Evolutionary conservation across 768 basidiomycete genomes (phyloP).

Genomic region (Cystofilobasidium macerans): DNA sequence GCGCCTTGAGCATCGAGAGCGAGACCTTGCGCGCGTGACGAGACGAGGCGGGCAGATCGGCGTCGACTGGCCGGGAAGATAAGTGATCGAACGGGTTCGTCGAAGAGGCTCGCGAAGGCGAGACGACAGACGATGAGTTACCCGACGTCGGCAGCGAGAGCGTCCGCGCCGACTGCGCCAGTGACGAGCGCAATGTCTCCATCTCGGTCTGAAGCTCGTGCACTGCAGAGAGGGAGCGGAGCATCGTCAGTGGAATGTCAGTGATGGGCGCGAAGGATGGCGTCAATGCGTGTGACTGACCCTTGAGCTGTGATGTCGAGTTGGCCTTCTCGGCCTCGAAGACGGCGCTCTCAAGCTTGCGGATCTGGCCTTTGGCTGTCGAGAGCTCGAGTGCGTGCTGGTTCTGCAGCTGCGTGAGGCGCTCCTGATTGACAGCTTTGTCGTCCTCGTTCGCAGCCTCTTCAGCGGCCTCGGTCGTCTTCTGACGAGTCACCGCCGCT

Average conservation of each 20-base stretch:
- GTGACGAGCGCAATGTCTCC: not conserved
- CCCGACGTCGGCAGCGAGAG: slow-evolving; percentile 19
- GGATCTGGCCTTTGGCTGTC: slow-evolving; percentile 63
- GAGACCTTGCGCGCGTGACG: slow-evolving; percentile 72
- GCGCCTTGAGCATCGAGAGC: slow-evolving; percentile 78
- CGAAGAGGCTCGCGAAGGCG: slow-evolving; percentile 32
- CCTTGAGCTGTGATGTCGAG: not conserved
- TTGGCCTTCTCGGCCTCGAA: slow-evolving; percentile 47
- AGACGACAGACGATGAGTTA: slow-evolving; percentile 36
- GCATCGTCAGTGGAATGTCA: too few species aligned
- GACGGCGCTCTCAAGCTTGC: slow-evolving; percentile 58
- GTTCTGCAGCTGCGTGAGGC: slow-evolving; percentile 50
- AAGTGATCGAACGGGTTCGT: slow-evolving; percentile 35
- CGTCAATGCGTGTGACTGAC: slow-evolving; percentile 32
- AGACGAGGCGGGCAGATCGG: slow-evolving; percentile 60
- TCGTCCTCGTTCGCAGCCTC: slow-evolving; percentile 58
- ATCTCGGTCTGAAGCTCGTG: slow-evolving; percentile 41
- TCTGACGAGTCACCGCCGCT: not conserved
- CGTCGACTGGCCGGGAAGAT: slow-evolving; percentile 49
- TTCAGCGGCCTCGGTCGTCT: slow-evolving; percentile 33
- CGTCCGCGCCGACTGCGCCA: not conserved
- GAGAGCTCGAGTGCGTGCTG: slow-evolving; percentile 73
- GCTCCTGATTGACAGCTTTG: slow-evolving; percentile 43
- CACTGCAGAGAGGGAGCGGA: slow-evolving; percentile 36
- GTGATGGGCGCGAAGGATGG: slow-evolving; percentile 38